Evolutionary conservation across 306 rosid species (phyloP).

Genomic region (Urtica urens): DNA sequence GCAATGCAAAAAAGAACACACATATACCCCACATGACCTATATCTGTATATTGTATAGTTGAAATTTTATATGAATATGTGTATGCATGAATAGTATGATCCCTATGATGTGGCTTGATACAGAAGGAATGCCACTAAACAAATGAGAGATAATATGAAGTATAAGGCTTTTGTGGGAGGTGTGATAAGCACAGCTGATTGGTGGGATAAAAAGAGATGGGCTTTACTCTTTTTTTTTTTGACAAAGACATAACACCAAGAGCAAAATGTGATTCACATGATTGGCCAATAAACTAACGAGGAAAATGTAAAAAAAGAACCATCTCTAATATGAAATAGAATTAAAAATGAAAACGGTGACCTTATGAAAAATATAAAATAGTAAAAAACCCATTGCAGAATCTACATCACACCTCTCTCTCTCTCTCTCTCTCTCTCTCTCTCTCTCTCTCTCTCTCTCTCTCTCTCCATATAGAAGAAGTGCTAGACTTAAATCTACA

Average conservation of each 20-base stretch:
- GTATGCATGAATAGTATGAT: constrained; percentile 9
- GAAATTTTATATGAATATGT: background rate
- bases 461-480: background rate
- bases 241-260: constrained; percentile 62
- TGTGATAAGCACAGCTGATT: constrained; percentile 47
- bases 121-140: constrained; percentile 13
- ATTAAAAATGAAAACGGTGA: constrained; percentile 32
- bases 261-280: constrained; percentile 27
- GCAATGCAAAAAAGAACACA: constrained; percentile 13
- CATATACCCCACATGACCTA: constrained; percentile 13
- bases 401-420: background rate
- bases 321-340: no score
- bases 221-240: constrained; percentile 2
- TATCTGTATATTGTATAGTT: background rate
- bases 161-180: constrained; percentile 24
- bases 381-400: no score
- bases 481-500: constrained; percentile 18
- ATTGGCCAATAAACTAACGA: constrained; percentile 19
- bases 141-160: constrained; percentile 14
- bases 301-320: constrained; percentile 13
- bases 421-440: constrained; percentile 13
- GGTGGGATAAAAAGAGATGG: constrained; percentile 29
- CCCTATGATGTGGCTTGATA: constrained; percentile 16
- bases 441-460: constrained; percentile 24
- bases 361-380: no score